A percentile compares a stretch with the other conserved stretches of the same genome.
Evolutionary conservation across 208 protist species (phyloP).

Genomic region (Endotrypanum monterogeii): DNA sequence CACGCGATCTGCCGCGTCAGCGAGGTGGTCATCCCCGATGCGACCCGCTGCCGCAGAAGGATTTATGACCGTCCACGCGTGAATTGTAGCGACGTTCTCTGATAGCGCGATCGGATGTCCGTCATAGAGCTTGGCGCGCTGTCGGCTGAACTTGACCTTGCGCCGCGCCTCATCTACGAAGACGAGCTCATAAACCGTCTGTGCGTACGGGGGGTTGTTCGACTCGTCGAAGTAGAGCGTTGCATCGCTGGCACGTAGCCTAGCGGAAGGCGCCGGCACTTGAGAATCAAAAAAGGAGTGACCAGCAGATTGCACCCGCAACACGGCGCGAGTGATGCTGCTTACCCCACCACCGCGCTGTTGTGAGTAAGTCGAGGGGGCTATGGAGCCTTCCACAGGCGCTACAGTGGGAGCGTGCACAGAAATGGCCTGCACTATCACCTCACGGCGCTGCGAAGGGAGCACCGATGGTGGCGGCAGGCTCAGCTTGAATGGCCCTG

Average conservation of each 20-base stretch:
- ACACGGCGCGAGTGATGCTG: conserved; percentile 39
- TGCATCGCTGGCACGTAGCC: conserved; percentile 47
- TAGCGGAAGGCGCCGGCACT: conserved; percentile 58
- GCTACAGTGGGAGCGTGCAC: conserved; percentile 20
- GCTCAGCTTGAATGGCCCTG: conserved; percentile 72
- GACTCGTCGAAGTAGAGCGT: conserved; percentile 84
- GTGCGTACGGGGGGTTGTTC: conserved; percentile 47
- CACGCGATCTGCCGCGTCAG: conserved; percentile 18
- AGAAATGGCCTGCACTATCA: conserved; percentile 56
- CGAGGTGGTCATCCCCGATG: background rate
- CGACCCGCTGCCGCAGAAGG: conserved; percentile 9
- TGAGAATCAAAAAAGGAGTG: conserved; percentile 68
- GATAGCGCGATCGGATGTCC: conserved; percentile 51
- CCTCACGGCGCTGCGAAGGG: conserved; percentile 24
- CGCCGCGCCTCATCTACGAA: conserved; percentile 54
- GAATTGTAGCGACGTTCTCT: conserved; percentile 68
- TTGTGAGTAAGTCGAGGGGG: background rate
- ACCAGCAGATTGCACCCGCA: conserved; percentile 54
- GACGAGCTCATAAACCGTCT: conserved; percentile 73
- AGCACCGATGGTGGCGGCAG: conserved; percentile 37
- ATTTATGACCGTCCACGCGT: conserved; percentile 69
- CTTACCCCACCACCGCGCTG: conserved; percentile 28
- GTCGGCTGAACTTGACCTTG: conserved; percentile 62
- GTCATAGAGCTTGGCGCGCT: conserved; percentile 42
- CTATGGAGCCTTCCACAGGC: background rate